These are phyloP conservation scores for Ulmus americana DNA, from an alignment of 331 rosid genomes.

Conservation along the genomic window DNA sequence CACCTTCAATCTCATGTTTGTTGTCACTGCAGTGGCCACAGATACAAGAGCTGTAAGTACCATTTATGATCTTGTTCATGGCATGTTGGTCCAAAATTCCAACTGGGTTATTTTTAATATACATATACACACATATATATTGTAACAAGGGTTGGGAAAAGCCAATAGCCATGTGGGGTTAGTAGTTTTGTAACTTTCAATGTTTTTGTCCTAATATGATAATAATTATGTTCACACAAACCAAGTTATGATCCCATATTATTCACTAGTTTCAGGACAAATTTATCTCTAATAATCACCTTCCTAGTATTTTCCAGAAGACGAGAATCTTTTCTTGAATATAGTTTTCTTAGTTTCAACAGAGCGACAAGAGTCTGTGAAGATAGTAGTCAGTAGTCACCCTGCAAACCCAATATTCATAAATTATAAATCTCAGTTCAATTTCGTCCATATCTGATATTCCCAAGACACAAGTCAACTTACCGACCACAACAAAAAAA, in stretches of 20 bases:
- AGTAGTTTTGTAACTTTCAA: neutral
- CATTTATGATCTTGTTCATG: neutral
- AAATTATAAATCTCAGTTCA: constrained; percentile 2
- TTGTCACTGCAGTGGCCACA: constrained; percentile 82
- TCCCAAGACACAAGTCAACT: constrained; percentile 1
- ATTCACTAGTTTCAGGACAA: neutral
- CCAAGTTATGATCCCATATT: neutral
- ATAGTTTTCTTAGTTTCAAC: neutral
- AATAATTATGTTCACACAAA: neutral
- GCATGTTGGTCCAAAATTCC: neutral
- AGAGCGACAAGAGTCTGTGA: constrained; percentile 21
- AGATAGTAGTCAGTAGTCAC: neutral
- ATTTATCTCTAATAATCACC: neutral
- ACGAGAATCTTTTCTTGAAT: neutral
- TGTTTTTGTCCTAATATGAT: neutral
- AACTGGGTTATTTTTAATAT: too few relatives aligned
- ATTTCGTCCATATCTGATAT: neutral
- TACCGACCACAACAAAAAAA: neutral
- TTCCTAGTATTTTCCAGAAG: constrained; percentile 6
- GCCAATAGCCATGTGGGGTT: neutral
- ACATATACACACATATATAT: neutral
- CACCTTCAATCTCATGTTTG: constrained; percentile 85
- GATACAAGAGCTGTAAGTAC: constrained; percentile 76
- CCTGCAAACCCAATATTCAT: constrained; percentile 13
- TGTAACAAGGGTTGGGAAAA: neutral